Conservation (phyloP, 2,329 filamentous ascomycete genomes). For the Fusarium odoratissimum region DNA sequence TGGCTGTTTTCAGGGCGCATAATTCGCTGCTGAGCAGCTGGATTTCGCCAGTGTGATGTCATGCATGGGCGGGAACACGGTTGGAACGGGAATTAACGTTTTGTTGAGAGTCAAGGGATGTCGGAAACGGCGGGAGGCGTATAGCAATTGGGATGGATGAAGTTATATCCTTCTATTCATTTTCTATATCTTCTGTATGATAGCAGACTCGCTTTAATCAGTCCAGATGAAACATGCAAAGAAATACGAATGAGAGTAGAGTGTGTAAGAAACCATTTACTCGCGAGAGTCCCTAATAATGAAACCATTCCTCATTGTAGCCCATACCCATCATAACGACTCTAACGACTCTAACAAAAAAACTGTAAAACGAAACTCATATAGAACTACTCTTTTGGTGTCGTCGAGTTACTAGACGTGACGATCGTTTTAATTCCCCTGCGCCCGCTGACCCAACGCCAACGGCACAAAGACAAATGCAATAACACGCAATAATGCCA, state of each 20-base stretch:
- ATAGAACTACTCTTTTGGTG: conserved; percentile 30
- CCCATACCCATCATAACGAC: conserved; percentile 4
- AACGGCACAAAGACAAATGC: conserved; percentile 41
- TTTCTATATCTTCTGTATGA: background rate
- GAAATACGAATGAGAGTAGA: conserved; percentile 11
- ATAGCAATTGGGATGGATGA: background rate
- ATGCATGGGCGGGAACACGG: conserved; percentile 9
- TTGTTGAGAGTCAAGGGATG: background rate
- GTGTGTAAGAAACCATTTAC: conserved; percentile 23
- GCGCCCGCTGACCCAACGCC: conserved; percentile 43
- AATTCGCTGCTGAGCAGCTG: conserved; percentile 26
- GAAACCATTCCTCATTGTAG: conserved; percentile 3
- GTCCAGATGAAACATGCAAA: background rate
- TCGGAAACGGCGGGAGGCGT: background rate
- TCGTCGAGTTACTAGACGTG: conserved; percentile 13
- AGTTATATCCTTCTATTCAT: background rate
- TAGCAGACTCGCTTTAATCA: background rate
- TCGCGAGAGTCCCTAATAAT: conserved; percentile 27
- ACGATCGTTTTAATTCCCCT: conserved; percentile 28
- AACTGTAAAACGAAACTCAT: background rate
- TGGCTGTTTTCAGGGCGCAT: conserved; percentile 18
- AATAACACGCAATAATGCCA: conserved; percentile 37
- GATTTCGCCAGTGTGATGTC: conserved; percentile 28
- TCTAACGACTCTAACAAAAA: background rate
- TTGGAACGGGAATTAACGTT: conserved; percentile 14